Evolutionary conservation across 2,329 filamentous ascomycete genomes (phyloP).

Genomic region (Cladophialophora carrionii): DNA sequence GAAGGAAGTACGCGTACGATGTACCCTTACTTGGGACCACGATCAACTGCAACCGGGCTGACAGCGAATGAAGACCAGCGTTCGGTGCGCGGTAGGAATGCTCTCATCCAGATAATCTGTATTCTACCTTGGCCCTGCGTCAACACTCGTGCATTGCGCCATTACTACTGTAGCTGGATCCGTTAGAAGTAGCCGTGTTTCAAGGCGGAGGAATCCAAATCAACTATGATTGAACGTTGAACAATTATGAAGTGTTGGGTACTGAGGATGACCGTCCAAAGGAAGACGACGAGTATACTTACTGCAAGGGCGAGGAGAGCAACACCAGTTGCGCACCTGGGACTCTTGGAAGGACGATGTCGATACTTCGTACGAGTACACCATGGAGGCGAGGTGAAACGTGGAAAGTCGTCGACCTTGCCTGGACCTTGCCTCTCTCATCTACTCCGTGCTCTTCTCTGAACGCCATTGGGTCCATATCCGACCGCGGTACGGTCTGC

Average conservation of each 20-base stretch:
- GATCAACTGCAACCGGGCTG: background rate
- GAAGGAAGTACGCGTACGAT: background rate
- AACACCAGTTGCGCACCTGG: background rate
- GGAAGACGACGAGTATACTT: too few species aligned
- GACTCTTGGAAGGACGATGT: background rate
- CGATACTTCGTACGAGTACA: background rate
- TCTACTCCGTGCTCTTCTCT: background rate
- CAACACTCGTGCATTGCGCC: too few species aligned
- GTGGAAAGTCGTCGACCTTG: background rate
- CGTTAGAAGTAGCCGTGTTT: background rate
- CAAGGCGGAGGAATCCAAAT: background rate
- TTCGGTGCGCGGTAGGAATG: background rate
- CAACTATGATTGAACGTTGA: too few species aligned
- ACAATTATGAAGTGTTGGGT: background rate
- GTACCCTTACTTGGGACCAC: background rate
- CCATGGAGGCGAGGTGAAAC: background rate
- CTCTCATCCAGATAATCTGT: background rate
- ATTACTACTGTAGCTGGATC: background rate
- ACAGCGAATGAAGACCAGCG: background rate
- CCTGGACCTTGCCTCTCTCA: constrained; percentile 13
- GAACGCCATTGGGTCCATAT: background rate
- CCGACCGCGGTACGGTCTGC: background rate
- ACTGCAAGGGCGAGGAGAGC: constrained; percentile 18
- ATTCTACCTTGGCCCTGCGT: background rate
- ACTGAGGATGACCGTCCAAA: background rate